Base-by-base conservation (phyloP, 768 basidiomycete species). In the Dictyophora rubrovolvata region DNA sequence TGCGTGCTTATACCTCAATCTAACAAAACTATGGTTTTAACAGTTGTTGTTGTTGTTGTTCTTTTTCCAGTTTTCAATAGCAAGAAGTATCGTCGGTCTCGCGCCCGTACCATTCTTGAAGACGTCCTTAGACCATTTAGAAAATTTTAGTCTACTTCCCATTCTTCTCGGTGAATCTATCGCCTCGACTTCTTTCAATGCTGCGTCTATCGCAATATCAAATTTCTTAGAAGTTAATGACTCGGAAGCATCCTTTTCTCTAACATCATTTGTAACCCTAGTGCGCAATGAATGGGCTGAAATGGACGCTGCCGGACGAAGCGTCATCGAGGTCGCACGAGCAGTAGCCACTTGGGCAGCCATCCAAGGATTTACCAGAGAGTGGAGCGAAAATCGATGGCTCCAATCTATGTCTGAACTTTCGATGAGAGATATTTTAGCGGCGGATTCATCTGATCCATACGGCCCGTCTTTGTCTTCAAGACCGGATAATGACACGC, bases 341-440 rank as follows among this genome's bases (percentile, higher is more conserved):
- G 88, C 86, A 0, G 77, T 93, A 20, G 78, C 88, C 7, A 87
- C 83, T 0, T 92, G 89, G 87, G 85, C 85, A 5, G 81, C 87
- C 0, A 72, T 93, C 47, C 90, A 92, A 65, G 84, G 86, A 35
- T 83, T 89, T 48, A 93, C 90, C 0, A 82, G 85, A 65, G 83
- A 88, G 64, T 88, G 84, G 79, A 86, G 88, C 63, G 88, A 92
- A 67, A 75, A 78, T 66, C 73, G 71, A 48, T 88, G 88, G 86
- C 78, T 86, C 56, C 74, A 75, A 63, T 72, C 79, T 65, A 74
- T 90, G 61, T 77, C 73, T 56, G 88, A 90, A 68, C 79, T 91
- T 20, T 76, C 81, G 61, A 77, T 86, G 55, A 78, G 79, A 47
- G 79, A 81, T 59, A 33, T 53, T 20, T 22, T 14, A 48, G 5